A percentile compares a stretch with the other conserved stretches of the same genome.
These are phyloP conservation scores for Chalaropsis thielavioides DNA, from an alignment of 2,329 filamentous ascomycete genomes.

Conservation along the genomic window DNA sequence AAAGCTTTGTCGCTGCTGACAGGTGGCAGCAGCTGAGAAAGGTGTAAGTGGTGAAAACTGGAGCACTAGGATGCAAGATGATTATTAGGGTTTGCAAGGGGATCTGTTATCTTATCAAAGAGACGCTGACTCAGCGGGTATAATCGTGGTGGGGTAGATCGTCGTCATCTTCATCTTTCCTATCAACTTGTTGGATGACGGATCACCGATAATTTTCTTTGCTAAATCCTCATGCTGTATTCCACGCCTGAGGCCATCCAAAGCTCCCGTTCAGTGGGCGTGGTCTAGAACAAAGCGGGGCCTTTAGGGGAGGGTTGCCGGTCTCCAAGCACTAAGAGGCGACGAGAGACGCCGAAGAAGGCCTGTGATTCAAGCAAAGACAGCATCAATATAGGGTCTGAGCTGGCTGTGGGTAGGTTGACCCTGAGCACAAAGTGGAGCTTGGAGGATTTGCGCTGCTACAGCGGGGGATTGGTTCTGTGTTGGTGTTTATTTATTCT, in stretches of 20 bases:
- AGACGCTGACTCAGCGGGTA: neutral
- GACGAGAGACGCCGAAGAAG: neutral
- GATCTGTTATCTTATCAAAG: neutral
- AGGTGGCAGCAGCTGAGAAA: neutral
- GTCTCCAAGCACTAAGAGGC: neutral
- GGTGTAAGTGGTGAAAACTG: neutral
- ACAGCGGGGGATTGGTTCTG: neutral
- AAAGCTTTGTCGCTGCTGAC: neutral
- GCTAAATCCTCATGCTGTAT: neutral
- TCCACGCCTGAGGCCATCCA: neutral
- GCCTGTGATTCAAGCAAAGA: slow-evolving; percentile 1
- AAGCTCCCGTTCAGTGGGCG: neutral
- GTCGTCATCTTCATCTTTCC: neutral
- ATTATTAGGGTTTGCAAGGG: too few relatives aligned
- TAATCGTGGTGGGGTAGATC: neutral
- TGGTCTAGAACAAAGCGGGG: slow-evolving; percentile 12
- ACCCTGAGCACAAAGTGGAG: neutral
- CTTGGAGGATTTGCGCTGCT: neutral
- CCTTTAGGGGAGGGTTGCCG: neutral
- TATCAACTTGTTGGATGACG: neutral
- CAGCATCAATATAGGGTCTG: neutral
- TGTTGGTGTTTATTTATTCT: neutral
- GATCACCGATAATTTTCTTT: neutral
- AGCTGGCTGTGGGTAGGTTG: neutral
- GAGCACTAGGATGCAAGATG: neutral